Evolutionary conservation across 306 rosid species (phyloP).

Genomic region (Inga laurina): DNA sequence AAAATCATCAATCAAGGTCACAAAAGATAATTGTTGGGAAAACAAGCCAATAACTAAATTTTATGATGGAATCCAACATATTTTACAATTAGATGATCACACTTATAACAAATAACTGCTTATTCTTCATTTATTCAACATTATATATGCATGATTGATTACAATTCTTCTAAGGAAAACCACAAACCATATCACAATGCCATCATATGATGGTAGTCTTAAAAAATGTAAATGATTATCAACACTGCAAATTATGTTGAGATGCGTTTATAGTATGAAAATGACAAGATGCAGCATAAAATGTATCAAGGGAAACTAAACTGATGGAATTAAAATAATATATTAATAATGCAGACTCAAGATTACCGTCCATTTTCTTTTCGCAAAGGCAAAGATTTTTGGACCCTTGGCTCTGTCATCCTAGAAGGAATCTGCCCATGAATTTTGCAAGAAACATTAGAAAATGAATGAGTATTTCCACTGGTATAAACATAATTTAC

Average conservation of each 20-base stretch:
- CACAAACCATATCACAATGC: neutral
- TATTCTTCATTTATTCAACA: neutral
- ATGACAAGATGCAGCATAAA: neutral
- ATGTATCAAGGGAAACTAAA: neutral
- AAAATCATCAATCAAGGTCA: neutral
- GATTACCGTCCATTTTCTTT: slow-evolving; percentile 64
- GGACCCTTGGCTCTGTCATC: slow-evolving; percentile 49
- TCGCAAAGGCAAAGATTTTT: slow-evolving; percentile 38
- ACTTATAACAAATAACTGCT: neutral
- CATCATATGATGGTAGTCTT: neutral
- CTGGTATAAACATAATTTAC: neutral
- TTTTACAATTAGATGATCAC: neutral
- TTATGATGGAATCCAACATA: neutral
- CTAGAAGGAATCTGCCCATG: slow-evolving; percentile 49
- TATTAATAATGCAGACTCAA: slow-evolving; percentile 15
- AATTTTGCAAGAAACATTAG: slow-evolving; percentile 11
- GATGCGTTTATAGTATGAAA: neutral
- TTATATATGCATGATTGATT: neutral
- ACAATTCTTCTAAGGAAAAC: neutral
- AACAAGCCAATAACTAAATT: neutral
- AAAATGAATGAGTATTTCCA: slow-evolving; percentile 2
- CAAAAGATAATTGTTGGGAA: neutral
- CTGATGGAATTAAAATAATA: neutral
- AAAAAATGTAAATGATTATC: neutral
- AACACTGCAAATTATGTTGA: neutral